Evolutionary conservation across 805 yeast genomes (phyloP).

Genomic region (Candida quercuum): DNA sequence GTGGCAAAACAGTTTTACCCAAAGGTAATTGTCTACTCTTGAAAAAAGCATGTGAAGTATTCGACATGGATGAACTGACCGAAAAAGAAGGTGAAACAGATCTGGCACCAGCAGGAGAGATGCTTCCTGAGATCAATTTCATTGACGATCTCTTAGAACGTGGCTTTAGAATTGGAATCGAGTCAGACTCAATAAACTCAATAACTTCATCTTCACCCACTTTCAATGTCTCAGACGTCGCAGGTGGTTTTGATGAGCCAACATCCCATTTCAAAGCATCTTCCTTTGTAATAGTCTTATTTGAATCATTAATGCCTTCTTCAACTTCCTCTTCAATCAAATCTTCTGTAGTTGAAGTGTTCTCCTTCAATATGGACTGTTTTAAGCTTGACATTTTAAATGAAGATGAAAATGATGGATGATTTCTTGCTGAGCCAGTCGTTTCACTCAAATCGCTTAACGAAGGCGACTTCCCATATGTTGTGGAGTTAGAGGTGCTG

Average conservation of each 20-base stretch:
- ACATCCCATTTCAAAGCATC: slow-evolving; percentile 19
- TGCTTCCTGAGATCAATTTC: slow-evolving; percentile 24
- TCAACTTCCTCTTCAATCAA: slow-evolving; percentile 19
- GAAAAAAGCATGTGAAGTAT: background rate
- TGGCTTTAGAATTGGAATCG: slow-evolving; percentile 15
- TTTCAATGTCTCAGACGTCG: slow-evolving; percentile 4
- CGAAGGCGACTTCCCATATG: slow-evolving; percentile 23
- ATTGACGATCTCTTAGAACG: slow-evolving; percentile 9
- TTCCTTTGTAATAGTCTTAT: slow-evolving; percentile 10
- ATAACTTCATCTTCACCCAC: slow-evolving; percentile 20
- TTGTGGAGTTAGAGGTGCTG: slow-evolving; percentile 24
- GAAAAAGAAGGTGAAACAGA: slow-evolving; percentile 9
- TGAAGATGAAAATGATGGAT: slow-evolving; percentile 9
- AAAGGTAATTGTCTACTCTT: slow-evolving; percentile 4
- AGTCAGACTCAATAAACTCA: slow-evolving; percentile 11
- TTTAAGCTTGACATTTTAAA: slow-evolving; percentile 13
- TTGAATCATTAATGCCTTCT: slow-evolving; percentile 7
- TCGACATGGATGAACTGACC: slow-evolving; percentile 2
- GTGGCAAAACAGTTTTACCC: slow-evolving; percentile 3
- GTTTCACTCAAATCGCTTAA: slow-evolving; percentile 24
- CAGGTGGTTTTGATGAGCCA: slow-evolving; percentile 1
- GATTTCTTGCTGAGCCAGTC: slow-evolving; percentile 9
- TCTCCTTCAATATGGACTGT: slow-evolving; percentile 9
- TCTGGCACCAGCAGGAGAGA: slow-evolving; percentile 14
- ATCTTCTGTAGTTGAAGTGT: too few species aligned